Evolutionary conservation across 2,329 filamentous ascomycete species (phyloP), one percentile per base, ranked within the genome.

Genomic region (Colletotrichum tofieldiae): DNA sequence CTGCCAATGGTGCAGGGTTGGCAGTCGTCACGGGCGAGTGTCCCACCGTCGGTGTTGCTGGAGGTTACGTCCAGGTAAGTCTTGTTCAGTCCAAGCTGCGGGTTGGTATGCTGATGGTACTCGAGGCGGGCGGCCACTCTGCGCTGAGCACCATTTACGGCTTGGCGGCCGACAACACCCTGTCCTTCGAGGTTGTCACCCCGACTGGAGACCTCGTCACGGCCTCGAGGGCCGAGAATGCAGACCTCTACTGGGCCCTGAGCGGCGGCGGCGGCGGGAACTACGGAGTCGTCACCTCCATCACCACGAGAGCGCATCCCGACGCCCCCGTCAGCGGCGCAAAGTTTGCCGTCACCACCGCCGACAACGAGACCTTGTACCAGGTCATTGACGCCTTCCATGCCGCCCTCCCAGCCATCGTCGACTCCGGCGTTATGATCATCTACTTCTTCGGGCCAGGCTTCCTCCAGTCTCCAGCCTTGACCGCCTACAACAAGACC

Each of bases 221-320:
- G 0, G 85, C 86, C 1, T 90, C 88, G 56, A 86, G 87, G 45
- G 83, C 85, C 12, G 81, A 87, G 51, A 84, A 92, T 69, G 70
- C 80, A 0, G 90, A 93, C 66, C 79, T 93, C 0, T 93, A 91
- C 79, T 93, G 90, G 91, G 91, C 91, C 0, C 83, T 92, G 70
- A 81, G 87, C 73, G 90, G 90, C 12, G 74, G 83, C 4, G 85
- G 85, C 32, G 81, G 81, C 23, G 81, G 79, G 73, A 84, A 82
- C 41, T 75, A 86, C 74, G 90, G 84, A 2, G 82, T 91, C 1
- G 88, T 92, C 1, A 78, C 85, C 9, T 88, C 86, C 1, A 82
- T 91, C 77, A 91, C 87, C 0, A 81, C 86, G 49, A 87, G 86
- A 73, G 83, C 86, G 1, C 83, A 90, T 76, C 79, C 82, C 0